Evolutionary conservation across 1,139 yeast species (phyloP).

Genomic region (Yueomyces sp.): DNA sequence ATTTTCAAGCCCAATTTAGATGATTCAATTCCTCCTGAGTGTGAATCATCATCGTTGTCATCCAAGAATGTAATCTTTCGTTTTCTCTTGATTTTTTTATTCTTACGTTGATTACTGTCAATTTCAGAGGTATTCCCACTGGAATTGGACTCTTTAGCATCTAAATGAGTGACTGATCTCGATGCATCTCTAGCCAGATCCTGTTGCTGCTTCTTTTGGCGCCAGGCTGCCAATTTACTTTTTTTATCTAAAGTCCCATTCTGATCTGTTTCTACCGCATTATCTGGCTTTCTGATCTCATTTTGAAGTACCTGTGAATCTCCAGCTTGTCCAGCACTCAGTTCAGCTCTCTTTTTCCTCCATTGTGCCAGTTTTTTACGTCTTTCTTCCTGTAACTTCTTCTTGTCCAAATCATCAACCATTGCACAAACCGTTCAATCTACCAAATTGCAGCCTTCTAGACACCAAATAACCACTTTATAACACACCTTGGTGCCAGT

Average conservation of each 20-base stretch:
- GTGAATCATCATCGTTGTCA: constrained; percentile 20
- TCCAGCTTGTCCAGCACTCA: constrained; percentile 8
- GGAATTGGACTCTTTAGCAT: too few relatives aligned
- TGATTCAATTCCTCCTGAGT: too few relatives aligned
- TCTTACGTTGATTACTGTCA: too few relatives aligned
- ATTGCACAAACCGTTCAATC: constrained; percentile 5
- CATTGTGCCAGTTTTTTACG: constrained; percentile 27
- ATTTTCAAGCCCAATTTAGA: too few relatives aligned
- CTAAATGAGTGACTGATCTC: too few relatives aligned
- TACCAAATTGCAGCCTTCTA: background rate
- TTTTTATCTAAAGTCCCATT: background rate
- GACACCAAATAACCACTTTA: too few relatives aligned
- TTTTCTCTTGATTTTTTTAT: too few relatives aligned
- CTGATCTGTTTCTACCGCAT: background rate
- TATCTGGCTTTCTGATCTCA: background rate
- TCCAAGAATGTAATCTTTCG: constrained; percentile 14
- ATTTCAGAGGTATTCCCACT: too few relatives aligned
- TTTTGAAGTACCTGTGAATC: background rate
- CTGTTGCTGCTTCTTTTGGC: constrained; percentile 28
- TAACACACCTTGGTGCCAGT: too few relatives aligned
- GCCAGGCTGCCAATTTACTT: constrained; percentile 20
- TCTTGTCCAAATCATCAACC: constrained; percentile 3
- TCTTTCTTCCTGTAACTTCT: constrained; percentile 21
- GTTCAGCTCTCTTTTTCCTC: constrained; percentile 25
- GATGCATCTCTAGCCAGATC: constrained; percentile 2